A percentile compares a stretch with the other conserved stretches of the same genome.
These are phyloP conservation scores for Russula vinacea DNA, from an alignment of 768 basidiomycete species.

Conservation along the genomic window DNA sequence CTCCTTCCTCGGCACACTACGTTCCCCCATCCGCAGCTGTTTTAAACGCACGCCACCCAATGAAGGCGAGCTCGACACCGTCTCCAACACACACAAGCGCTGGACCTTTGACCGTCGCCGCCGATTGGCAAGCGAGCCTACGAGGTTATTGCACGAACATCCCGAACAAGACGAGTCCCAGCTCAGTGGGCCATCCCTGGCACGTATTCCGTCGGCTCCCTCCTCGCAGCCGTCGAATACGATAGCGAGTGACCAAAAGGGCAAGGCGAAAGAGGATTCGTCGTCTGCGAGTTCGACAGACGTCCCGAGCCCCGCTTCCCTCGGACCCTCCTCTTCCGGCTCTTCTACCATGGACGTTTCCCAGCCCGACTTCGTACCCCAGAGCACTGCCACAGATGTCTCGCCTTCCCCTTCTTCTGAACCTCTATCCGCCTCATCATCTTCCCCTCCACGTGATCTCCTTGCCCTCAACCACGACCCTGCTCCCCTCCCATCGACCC, in stretches of 20 bases:
- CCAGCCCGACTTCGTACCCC: slow-evolving; percentile 2
- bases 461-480: slow-evolving; percentile 27
- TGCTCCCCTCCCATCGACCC: neutral
- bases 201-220: neutral
- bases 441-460: slow-evolving; percentile 20
- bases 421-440: slow-evolving; percentile 2
- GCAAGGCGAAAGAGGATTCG: slow-evolving; percentile 17
- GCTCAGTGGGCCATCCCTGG: neutral
- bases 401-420: slow-evolving; percentile 5
- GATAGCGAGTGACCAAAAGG: neutral
- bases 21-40: slow-evolving; percentile 14
- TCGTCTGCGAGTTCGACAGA: neutral
- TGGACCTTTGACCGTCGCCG: slow-evolving; percentile 23
- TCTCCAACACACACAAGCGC: slow-evolving; percentile 10
- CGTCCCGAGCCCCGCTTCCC: neutral
- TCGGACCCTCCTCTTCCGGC: slow-evolving; percentile 16
- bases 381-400: slow-evolving; percentile 12
- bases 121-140: slow-evolving; percentile 7
- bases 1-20: slow-evolving; percentile 22
- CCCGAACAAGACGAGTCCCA: slow-evolving; percentile 9
- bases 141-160: slow-evolving; percentile 3
- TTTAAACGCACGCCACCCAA: neutral
- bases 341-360: slow-evolving; percentile 12
- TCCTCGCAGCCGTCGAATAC: neutral
- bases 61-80: neutral